Conservation (phyloP, 768 basidiomycete genomes). For the Boletus tylopilopsis region DNA sequence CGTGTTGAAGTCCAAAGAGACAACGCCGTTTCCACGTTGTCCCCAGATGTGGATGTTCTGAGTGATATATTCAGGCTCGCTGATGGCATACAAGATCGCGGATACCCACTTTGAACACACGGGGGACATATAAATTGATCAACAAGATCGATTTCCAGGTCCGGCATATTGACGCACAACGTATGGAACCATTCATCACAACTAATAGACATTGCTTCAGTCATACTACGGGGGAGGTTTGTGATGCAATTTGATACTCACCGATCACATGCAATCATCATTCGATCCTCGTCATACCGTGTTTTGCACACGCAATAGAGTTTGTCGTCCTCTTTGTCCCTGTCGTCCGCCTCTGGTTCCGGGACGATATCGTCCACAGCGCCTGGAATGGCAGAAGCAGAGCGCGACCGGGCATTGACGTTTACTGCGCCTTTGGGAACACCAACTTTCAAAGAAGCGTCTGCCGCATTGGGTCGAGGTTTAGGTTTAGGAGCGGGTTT, state of each 20-base stretch:
- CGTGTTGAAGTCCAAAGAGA: slow-evolving; percentile 62
- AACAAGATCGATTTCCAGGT: slow-evolving; percentile 79
- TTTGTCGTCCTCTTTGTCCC: slow-evolving; percentile 45
- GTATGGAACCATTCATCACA: slow-evolving; percentile 97
- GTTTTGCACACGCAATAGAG: slow-evolving; percentile 89
- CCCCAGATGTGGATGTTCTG: slow-evolving; percentile 57
- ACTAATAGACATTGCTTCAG: slow-evolving; percentile 35
- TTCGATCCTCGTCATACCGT: slow-evolving; percentile 78
- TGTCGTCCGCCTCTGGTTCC: slow-evolving; percentile 48
- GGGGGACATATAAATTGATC: slow-evolving; percentile 90
- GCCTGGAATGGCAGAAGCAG: slow-evolving; percentile 63
- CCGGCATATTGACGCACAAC: slow-evolving; percentile 76
- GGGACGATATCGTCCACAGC: slow-evolving; percentile 39
- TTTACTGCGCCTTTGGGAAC: slow-evolving; percentile 24
- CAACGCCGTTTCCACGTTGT: slow-evolving; percentile 84
- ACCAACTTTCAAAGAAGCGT: slow-evolving; percentile 14
- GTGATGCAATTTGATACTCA: slow-evolving; percentile 34
- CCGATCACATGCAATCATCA: slow-evolving; percentile 95
- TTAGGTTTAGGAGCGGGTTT: slow-evolving; percentile 33
- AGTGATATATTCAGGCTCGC: not conserved
- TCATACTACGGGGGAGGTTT: not conserved
- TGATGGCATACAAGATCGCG: not conserved
- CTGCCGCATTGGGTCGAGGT: slow-evolving; percentile 9
- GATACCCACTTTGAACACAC: slow-evolving; percentile 66
- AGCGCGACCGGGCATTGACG: slow-evolving; percentile 54